These are phyloP conservation scores for Chaetomiaceae sp. DNA, from an alignment of 2,329 filamentous ascomycete genomes.

Conservation along the genomic window DNA sequence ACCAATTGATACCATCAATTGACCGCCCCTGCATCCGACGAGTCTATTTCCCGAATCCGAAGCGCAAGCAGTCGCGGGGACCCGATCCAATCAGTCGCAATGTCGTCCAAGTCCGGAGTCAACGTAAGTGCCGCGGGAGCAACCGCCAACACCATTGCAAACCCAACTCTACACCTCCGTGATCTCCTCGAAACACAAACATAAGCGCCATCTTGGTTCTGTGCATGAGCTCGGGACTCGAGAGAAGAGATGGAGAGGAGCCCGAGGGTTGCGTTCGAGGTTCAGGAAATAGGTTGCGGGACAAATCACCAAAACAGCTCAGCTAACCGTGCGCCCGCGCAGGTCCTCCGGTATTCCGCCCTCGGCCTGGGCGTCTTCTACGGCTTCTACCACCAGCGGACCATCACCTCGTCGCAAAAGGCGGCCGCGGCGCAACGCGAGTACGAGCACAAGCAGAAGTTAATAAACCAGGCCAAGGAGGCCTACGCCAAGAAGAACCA, in stretches of 20 bases:
- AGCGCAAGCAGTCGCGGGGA: slow-evolving; percentile 12
- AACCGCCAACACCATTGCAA: not conserved
- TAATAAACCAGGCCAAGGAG: slow-evolving; percentile 90
- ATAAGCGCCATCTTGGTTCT: not conserved
- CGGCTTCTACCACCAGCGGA: slow-evolving; percentile 88
- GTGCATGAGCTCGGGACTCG: not conserved
- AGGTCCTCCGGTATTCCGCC: slow-evolving; percentile 97
- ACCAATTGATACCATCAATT: slow-evolving; percentile 27
- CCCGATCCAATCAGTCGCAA: slow-evolving; percentile 19
- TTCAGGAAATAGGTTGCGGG: not conserved
- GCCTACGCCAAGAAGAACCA: slow-evolving; percentile 78
- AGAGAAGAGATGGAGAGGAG: not conserved
- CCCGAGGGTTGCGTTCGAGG: not conserved
- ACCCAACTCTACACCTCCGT: not conserved
- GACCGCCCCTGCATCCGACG: slow-evolving; percentile 19
- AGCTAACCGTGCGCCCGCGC: slow-evolving; percentile 19
- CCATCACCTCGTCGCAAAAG: slow-evolving; percentile 69
- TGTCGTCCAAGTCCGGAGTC: slow-evolving; percentile 32
- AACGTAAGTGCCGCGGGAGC: slow-evolving; percentile 30
- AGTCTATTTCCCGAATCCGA: slow-evolving; percentile 15
- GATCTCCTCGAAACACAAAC: not conserved
- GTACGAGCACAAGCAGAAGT: slow-evolving; percentile 82
- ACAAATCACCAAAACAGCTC: slow-evolving; percentile 1
- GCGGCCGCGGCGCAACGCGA: slow-evolving; percentile 69
- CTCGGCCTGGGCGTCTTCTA: slow-evolving; percentile 90